phyloP scores from a whole-genome alignment of 306 rosid genomes.

The Arachis hypogaea region DNA sequence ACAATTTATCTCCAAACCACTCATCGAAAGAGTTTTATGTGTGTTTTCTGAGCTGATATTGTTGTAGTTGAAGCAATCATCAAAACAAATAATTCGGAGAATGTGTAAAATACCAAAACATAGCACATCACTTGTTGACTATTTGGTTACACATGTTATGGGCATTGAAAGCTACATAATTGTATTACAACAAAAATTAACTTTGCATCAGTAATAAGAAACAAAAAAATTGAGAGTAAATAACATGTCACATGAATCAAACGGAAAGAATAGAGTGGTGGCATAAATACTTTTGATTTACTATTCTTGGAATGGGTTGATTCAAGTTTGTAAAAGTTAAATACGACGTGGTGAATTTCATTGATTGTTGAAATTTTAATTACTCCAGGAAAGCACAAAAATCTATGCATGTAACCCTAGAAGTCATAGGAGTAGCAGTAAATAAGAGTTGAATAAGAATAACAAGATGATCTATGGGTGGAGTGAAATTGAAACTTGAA shows the following conservation, averaged over 20 bases:
- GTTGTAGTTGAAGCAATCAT: slow-evolving; percentile 15
- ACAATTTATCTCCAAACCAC: slow-evolving; percentile 12
- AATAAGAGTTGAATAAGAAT: slow-evolving; percentile 6
- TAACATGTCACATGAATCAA: background rate
- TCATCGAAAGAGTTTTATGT: background rate
- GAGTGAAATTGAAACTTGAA: background rate
- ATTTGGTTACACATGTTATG: background rate
- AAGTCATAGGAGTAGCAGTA: background rate
- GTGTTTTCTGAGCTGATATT: slow-evolving; percentile 12
- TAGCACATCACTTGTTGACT: background rate
- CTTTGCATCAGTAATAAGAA: slow-evolving; percentile 15
- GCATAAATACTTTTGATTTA: background rate
- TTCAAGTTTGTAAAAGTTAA: background rate
- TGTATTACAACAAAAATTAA: slow-evolving; percentile 5
- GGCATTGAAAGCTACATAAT: slow-evolving; percentile 1
- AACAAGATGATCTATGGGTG: slow-evolving; percentile 1
- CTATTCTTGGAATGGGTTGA: background rate
- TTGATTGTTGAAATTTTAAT: slow-evolving; percentile 2
- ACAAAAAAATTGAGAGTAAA: slow-evolving; percentile 3
- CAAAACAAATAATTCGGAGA: slow-evolving; percentile 15
- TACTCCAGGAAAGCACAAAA: background rate
- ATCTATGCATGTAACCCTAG: background rate
- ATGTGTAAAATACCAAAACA: background rate
- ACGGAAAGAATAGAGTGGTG: background rate
- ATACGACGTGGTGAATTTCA: background rate